A percentile compares a stretch with the other conserved stretches of the same genome.
Evolutionary conservation across 371 early-diverging fungal genomes (phyloP).

Genomic region (Encephalitozoon hellem): DNA sequence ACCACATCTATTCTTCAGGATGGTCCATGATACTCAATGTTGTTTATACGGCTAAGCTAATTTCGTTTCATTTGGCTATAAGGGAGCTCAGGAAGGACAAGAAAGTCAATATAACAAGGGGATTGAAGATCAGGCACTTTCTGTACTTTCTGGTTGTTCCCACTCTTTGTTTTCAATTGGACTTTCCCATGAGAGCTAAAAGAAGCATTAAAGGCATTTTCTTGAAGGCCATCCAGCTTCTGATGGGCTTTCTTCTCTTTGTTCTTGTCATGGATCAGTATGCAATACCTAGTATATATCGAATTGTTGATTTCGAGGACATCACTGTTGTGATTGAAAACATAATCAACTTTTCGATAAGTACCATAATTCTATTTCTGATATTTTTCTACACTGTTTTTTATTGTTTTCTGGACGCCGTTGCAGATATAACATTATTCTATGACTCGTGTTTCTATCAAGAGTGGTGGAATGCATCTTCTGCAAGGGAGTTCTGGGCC

Average conservation of each 20-base stretch:
- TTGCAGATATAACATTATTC: slow-evolving; percentile 83
- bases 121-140: slow-evolving; percentile 11
- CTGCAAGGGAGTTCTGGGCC: slow-evolving; percentile 81
- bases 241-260: slow-evolving; percentile 29
- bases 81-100: neutral
- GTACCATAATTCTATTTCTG: slow-evolving; percentile 63
- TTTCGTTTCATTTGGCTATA: slow-evolving; percentile 19
- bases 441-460: slow-evolving; percentile 91
- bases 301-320: neutral
- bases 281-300: slow-evolving; percentile 47
- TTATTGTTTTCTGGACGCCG: slow-evolving; percentile 80
- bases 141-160: slow-evolving; percentile 41
- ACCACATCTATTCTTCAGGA: slow-evolving; percentile 22
- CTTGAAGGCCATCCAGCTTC: neutral
- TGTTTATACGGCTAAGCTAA: slow-evolving; percentile 9
- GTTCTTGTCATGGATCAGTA: slow-evolving; percentile 52
- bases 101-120: neutral
- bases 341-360: slow-evolving; percentile 32
- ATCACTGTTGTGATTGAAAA: slow-evolving; percentile 14
- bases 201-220: slow-evolving; percentile 11
- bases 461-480: slow-evolving; percentile 93
- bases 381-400: slow-evolving; percentile 79
- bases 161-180: slow-evolving; percentile 30
- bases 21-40: slow-evolving; percentile 15
- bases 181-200: neutral